Evolutionary conservation across 257 asterid species (phyloP), one percentile per base, ranked within the genome.

Genomic region (Solanum etuberosum): DNA sequence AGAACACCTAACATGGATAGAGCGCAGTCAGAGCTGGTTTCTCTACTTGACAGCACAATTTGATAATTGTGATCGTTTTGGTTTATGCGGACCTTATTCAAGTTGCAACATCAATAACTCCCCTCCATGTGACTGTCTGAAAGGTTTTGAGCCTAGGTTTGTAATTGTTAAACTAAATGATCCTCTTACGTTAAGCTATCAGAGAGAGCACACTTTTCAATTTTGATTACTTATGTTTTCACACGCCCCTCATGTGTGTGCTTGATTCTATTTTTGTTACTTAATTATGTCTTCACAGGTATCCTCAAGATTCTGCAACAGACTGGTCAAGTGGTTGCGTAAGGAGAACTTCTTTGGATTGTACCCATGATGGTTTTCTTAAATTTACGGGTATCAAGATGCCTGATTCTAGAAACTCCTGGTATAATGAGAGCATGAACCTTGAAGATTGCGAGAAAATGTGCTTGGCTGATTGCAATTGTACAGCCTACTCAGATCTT

Each of bases 291-390:
- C 25, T 25, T 48, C 42, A 48, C 68, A 88, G 85, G 89, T 87
- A 87, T 83, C 86, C 65, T 18, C 87, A 87, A 29, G 90, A 90
- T 88, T 70, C 71, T 67, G 86, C 86, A 59, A 70, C 89, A 11
- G 89, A 89, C 9, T 91, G 93, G 91, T 84, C 88, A 3, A 61
- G 77, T 27, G 93, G 93, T 38, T 91, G 93, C 18, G 86, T 86
- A 2, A 68, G 89, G n/a, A 90, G 73, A 76, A 87, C 54, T 27
- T 83, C 54, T 14, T 83, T 87, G 91, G 67, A 76, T 86, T 91
- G 93, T 57, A 35, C 34, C n/a, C 51, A 90, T 12, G 90, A 90
- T 12, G 90, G 63, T n/a, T 89, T 91, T 48, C 73, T 85, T 40
- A 86, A 73, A 85, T 42, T 86, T 71, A 35, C 83, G 20, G 87